These are phyloP conservation scores for Diaporthe vexans DNA, from an alignment of 2,329 filamentous ascomycete genomes.

Conservation along the genomic window DNA sequence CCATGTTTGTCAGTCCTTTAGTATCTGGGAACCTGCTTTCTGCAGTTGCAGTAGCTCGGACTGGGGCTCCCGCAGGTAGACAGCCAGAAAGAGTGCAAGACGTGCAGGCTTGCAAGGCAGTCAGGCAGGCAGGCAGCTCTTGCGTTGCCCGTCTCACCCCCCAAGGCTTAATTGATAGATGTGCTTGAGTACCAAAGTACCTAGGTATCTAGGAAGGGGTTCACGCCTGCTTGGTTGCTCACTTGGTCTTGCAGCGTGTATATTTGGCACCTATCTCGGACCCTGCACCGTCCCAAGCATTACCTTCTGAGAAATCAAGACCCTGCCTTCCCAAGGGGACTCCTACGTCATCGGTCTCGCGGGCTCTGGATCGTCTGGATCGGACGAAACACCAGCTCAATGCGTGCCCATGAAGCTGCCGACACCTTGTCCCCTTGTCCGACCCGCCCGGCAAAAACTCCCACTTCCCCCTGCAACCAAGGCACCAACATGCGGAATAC, in stretches of 20 bases:
- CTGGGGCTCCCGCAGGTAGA: too few relatives aligned
- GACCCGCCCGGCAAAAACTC: neutral
- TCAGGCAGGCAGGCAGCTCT: neutral
- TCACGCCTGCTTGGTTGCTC: too few relatives aligned
- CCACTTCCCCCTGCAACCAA: too few relatives aligned
- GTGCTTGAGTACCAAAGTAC: too few relatives aligned
- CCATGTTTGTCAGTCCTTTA: neutral
- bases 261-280: constrained; percentile 1
- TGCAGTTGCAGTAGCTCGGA: too few relatives aligned
- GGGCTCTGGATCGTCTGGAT: neutral
- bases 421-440: constrained; percentile 28
- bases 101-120: neutral
- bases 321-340: neutral
- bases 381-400: constrained; percentile 26
- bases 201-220: too few relatives aligned
- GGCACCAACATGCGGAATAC: too few relatives aligned
- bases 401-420: constrained; percentile 11
- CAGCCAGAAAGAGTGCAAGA: too few relatives aligned
- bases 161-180: neutral
- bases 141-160: neutral
- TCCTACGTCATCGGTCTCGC: constrained; percentile 11
- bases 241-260: neutral
- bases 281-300: neutral
- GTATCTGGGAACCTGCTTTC: too few relatives aligned
- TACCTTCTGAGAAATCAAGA: neutral